Evolutionary conservation across 2,329 filamentous ascomycete genomes (phyloP).

Genomic region (Penicillium sp.): DNA sequence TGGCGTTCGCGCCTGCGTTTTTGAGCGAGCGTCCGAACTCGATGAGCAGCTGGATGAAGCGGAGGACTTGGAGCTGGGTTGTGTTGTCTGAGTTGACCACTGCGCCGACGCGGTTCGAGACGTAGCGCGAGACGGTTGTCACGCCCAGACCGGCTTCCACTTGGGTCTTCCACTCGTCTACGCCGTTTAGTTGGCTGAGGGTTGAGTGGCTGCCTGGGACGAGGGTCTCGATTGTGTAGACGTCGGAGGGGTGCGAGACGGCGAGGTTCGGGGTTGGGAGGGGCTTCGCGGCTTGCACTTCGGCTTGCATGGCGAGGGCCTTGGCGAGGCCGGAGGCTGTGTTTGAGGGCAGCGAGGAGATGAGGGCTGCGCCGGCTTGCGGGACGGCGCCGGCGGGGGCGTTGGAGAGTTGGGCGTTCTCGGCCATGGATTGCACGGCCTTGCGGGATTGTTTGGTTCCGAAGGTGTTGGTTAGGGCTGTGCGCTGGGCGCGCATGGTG

Average conservation of each 20-base stretch:
- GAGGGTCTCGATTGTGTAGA: slow-evolving; percentile 46
- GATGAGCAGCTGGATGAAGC: slow-evolving; percentile 46
- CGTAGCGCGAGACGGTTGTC: slow-evolving; percentile 44
- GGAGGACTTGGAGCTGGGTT: slow-evolving; percentile 45
- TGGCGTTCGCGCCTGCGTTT: slow-evolving; percentile 25
- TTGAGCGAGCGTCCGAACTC: slow-evolving; percentile 42
- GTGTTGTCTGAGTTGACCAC: slow-evolving; percentile 40
- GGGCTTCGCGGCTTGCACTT: slow-evolving; percentile 48
- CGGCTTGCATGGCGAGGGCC: slow-evolving; percentile 37
- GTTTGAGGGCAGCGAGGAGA: slow-evolving; percentile 42
- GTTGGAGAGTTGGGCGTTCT: slow-evolving; percentile 48
- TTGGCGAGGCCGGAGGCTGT: slow-evolving; percentile 33
- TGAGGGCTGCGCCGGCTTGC: slow-evolving; percentile 44
- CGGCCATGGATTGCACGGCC: slow-evolving; percentile 47
- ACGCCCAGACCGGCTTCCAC: slow-evolving; percentile 37
- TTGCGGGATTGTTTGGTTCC: slow-evolving; percentile 52
- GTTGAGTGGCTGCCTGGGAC: slow-evolving; percentile 43
- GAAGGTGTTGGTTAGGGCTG: slow-evolving; percentile 49
- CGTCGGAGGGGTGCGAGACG: slow-evolving; percentile 44
- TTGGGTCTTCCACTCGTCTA: slow-evolving; percentile 45
- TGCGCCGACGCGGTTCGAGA: slow-evolving; percentile 42
- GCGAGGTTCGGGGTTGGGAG: slow-evolving; percentile 44
- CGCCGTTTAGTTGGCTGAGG: slow-evolving; percentile 41
- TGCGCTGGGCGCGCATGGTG: slow-evolving; percentile 40
- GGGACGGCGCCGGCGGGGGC: slow-evolving; percentile 35